A percentile compares a stretch with the other conserved stretches of the same genome.
Evolutionary conservation across 2,329 filamentous ascomycete genomes (phyloP).

Genomic region (Hymenoscyphus occultus): DNA sequence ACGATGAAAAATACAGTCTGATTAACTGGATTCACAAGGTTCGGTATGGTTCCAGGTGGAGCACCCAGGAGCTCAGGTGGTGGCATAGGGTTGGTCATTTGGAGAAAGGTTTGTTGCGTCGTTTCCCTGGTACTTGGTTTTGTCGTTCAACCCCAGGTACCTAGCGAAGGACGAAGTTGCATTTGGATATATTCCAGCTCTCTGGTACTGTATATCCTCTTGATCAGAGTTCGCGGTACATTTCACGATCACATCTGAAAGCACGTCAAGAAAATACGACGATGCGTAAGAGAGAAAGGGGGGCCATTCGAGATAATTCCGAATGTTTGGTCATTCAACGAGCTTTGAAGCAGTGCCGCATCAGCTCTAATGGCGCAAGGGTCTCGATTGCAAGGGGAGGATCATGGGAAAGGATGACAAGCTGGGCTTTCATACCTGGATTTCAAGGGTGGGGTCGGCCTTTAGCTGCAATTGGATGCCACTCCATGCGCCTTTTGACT

Average conservation of each 20-base stretch:
- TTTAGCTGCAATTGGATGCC: background rate
- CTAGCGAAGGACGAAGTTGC: background rate
- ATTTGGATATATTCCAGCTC: background rate
- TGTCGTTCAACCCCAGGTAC: background rate
- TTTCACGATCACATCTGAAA: background rate
- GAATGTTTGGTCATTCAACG: background rate
- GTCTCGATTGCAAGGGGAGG: background rate
- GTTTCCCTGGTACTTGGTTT: background rate
- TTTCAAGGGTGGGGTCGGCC: background rate
- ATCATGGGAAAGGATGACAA: slow-evolving; percentile 2
- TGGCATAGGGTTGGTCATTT: background rate
- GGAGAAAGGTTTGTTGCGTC: background rate
- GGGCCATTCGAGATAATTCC: background rate
- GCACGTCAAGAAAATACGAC: background rate
- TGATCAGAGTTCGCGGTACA: background rate
- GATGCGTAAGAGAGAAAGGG: background rate
- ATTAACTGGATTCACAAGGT: background rate
- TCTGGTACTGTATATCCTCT: background rate
- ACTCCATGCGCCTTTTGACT: background rate
- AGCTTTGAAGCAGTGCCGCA: background rate
- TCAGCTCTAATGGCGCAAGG: background rate
- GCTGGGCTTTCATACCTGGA: background rate
- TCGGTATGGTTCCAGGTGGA: slow-evolving; percentile 3
- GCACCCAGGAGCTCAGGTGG: background rate
- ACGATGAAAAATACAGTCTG: background rate